Base-by-base conservation (phyloP, 2,329 filamentous ascomycete species). In the Lasiodiplodia citricola region DNA sequence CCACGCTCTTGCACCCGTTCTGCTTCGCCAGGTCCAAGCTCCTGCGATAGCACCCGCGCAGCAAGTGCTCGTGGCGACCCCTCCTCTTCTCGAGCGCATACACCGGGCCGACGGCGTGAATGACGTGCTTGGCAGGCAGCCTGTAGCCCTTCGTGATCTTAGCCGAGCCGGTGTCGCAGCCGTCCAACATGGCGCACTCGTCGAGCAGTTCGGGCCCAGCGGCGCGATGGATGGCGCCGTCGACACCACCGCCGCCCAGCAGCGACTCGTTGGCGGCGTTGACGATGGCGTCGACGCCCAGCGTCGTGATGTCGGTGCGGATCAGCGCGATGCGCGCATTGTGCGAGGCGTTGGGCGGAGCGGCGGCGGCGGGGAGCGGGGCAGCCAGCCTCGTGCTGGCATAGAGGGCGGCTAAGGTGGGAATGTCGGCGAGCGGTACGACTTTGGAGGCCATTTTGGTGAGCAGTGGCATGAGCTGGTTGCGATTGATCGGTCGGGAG, bases 21-120 rank as follows among this genome's bases (percentile, higher is more conserved):
- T 88, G 79, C 0, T 88, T 89, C 0, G 94, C 94, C n/a, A 96
- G 77, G 74, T 91, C 82, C 69, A 98, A 80, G 73, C 90, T 91
- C 52, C 83, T 87, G 8, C 83, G 83, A 78, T 99, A 99, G 81
- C 94, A 91, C 72, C 76, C 80, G 69, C 81, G 86, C 77, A 91
- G 77, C 47, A 88, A 74, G 69, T 76, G 74, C 16, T 79, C 75
- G 37, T 80, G 77, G 21, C 75, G 77, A 13, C 79, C 78, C 23
- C 82, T 73, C 14, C 76, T 75, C 21, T 83, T 76, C 3, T 78
- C 74, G 4, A 2, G n/a, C 31, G 41, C n/a, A 79, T 94, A 97
- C 37, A 96, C 80, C 0, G 96, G 96, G 0, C 96, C 96, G 3
- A 97, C 95, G 21, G 96, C 89, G 79, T 98, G 96, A 67, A 98